Evolutionary conservation across 106 monocot species (phyloP), one percentile per base, ranked within the genome.

Genomic region (Dendrobium catenatum): DNA sequence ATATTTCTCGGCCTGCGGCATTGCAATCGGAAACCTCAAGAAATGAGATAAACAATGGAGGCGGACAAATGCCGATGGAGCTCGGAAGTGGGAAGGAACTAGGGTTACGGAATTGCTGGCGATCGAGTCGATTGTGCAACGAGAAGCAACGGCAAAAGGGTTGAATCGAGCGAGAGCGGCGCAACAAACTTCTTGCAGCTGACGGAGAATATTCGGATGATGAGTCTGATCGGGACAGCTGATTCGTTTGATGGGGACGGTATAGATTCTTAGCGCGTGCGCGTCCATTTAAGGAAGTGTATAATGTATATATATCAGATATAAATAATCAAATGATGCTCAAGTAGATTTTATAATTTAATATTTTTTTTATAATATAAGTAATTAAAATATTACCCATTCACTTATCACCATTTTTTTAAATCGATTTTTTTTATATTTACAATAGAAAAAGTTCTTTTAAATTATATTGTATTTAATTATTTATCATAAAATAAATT

Each of bases 181-280:
- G 4, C 72, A 29, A 66, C 26, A 66, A 66, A 70, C 70, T 10
- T 1, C 2, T 70, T 70, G 70, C 13, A 10, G 70, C 15, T 2
- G 13, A 1, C 5, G 37, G 27, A 33, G 72, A 72, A 33, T 33
- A 11, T 72, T 72, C 72, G 27, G 33, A 72, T 72, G 72, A 40
- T n/a, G 40, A 6, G 6, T 72, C 33, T 11, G 16, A 72, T 72
- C 16, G 72, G 17, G 40, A 33, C 26, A 66, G 72, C 10, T 29
- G 72, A 40, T 72, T 15, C 72, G 37, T 72, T 72, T 33, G 72
- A 72, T 40, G 24, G 64, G 24, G 64, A 64, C n/a, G 64, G 64
- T 8, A 5, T 22, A 64, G 64, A 22, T 26, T 24, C 26, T 66
- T 8, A 4, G 64, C 6, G 24, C 26, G 2, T 66, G 1, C 6